A percentile compares a stretch with the other conserved stretches of the same genome.
Evolutionary conservation across 2,329 filamentous ascomycete species (phyloP).

Genomic region (Lachnellula subtilissima): DNA sequence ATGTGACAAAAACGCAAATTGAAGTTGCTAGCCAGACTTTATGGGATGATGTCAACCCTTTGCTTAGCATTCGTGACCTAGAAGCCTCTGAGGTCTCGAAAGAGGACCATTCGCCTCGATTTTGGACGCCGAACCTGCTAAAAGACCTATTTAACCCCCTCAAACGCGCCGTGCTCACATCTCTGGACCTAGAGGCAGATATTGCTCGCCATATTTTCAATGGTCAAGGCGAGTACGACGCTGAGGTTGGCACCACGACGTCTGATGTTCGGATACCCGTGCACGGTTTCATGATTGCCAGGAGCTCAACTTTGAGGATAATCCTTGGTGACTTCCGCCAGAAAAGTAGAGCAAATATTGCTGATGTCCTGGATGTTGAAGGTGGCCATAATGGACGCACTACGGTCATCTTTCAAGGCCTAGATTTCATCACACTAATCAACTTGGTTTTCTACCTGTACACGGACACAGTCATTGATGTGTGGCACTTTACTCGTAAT

Average conservation of each 20-base stretch:
- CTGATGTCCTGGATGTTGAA: conserved; percentile 57
- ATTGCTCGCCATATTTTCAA: conserved; percentile 45
- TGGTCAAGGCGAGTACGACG: conserved; percentile 35
- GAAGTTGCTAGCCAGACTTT: conserved; percentile 61
- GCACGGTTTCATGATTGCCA: conserved; percentile 74
- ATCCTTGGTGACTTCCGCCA: conserved; percentile 55
- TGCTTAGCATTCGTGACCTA: conserved; percentile 65
- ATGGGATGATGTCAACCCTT: conserved; percentile 66
- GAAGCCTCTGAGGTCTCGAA: conserved; percentile 37
- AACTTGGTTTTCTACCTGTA: conserved; percentile 80
- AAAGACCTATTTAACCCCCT: conserved; percentile 49
- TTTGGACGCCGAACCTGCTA: conserved; percentile 39
- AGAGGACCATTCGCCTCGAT: conserved; percentile 36
- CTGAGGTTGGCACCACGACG: conserved; percentile 49
- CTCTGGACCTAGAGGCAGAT: conserved; percentile 62
- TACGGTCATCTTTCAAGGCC: conserved; percentile 60
- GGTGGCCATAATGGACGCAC: conserved; percentile 32
- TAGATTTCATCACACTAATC: conserved; percentile 74
- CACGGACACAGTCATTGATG: conserved; percentile 72
- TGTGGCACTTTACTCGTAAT: conserved; percentile 72
- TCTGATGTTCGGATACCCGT: conserved; percentile 72
- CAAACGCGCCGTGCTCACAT: conserved; percentile 52
- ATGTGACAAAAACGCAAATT: conserved; percentile 71
- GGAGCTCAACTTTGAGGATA: conserved; percentile 64
- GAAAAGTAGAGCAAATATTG: conserved; percentile 48